Evolutionary conservation across 805 yeast species (phyloP), one percentile per base, ranked within the genome.

Genomic region (Zygoascus biomembranicola): DNA sequence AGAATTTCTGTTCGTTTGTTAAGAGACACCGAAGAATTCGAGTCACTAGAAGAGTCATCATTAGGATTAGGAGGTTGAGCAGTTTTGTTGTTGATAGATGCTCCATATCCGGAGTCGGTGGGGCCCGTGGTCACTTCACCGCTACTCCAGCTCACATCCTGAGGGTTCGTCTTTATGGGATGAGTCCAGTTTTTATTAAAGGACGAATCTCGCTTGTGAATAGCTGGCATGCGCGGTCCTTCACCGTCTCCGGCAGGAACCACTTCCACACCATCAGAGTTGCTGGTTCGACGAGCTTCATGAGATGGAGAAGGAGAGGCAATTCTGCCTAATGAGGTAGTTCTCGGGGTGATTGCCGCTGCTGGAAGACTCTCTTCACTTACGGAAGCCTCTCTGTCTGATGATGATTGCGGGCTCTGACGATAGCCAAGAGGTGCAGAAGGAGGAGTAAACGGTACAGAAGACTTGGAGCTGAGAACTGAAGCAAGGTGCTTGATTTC

Each of bases 401-500:
- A 3, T 5, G 13, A 13, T 5, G 4, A 3, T 5, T 35, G 16
- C 16, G 16, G 39, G 16, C 16, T 11, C 39, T 35, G 39, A 35
- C 39, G 16, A 35, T 11, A 11, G 13, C 39, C 39, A 35, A 13
- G 16, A 23, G 28, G 28, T 4, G 28, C 28, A 23, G 28, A 23
- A 23, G 28, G 28, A 23, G 28, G 28, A 23, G 28, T 4, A 6
- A 4, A 23, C 6, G 28, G 28, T 6, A 23, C 6, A 23, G 28
- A 6, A 23, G 28, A 6, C 28, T 23, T 23, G 28, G 28, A 23
- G 39, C 10, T 35, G 4, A n/a, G 8, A 4, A 35, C 16, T n/a
- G 39, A 54, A 39, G 75, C 75, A 13, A 66, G 63, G 39, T 81
- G 78, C 66, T 88, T 95, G 61, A 94, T 92, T 66, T 88, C 96